These are phyloP conservation scores for Haplosporangium gracile DNA, from an alignment of 192 early-diverging fungal species.

Conservation along the genomic window DNA sequence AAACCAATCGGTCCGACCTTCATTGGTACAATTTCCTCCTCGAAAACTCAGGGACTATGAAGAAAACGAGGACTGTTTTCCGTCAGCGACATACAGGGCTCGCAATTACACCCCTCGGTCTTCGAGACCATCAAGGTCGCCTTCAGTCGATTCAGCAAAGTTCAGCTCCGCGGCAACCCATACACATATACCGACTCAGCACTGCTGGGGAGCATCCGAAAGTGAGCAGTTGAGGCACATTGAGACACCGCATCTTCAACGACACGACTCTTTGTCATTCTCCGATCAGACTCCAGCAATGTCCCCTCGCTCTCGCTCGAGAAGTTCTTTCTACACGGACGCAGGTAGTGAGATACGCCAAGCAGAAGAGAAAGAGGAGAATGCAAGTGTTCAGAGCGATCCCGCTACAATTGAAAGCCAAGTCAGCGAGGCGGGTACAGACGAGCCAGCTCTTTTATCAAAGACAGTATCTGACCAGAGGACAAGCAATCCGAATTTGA, in stretches of 20 bases:
- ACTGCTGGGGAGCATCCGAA: background rate
- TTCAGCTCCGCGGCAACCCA: background rate
- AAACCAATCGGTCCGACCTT: background rate
- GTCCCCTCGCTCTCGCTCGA: background rate
- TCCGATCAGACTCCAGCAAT: background rate
- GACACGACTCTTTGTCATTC: background rate
- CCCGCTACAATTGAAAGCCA: background rate
- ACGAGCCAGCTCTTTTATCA: background rate
- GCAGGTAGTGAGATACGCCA: background rate
- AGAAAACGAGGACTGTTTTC: background rate
- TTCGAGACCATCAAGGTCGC: background rate
- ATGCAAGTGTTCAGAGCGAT: background rate
- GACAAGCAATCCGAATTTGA: conserved; percentile 31
- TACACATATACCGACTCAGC: background rate
- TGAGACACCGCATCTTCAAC: background rate
- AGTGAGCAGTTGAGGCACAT: background rate
- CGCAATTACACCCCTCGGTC: background rate
- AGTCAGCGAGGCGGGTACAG: background rate
- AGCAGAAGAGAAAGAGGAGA: background rate
- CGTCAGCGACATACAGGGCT: background rate
- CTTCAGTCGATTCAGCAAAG: background rate
- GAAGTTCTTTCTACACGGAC: background rate
- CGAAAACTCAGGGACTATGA: background rate
- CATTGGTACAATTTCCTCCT: background rate
- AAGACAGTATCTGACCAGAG: background rate